These are phyloP conservation scores for Triangularia setosa DNA, from an alignment of 2,329 filamentous ascomycete genomes.

Conservation along the genomic window DNA sequence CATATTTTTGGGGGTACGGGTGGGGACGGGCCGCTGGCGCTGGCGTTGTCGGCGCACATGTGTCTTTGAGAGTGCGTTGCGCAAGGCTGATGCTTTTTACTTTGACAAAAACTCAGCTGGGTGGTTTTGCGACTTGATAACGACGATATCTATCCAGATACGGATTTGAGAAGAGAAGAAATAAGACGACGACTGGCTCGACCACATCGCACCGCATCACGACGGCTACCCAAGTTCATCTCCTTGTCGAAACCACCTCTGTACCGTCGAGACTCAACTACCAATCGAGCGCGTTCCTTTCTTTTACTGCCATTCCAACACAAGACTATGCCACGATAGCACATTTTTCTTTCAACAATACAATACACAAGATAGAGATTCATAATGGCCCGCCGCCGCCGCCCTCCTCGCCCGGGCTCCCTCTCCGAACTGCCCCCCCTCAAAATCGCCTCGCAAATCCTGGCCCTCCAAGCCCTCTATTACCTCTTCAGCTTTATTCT, in stretches of 20 bases:
- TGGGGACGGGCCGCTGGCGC: too few relatives aligned
- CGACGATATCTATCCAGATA: not conserved
- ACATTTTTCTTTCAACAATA: not conserved
- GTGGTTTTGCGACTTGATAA: too few relatives aligned
- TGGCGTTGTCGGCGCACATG: too few relatives aligned
- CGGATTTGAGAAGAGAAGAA: not conserved
- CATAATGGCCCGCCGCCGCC: constrained; percentile 51
- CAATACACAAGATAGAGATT: not conserved
- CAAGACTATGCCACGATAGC: not conserved
- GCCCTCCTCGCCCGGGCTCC: constrained; percentile 57
- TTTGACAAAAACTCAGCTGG: too few relatives aligned
- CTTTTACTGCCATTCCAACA: not conserved
- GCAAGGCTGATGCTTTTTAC: too few relatives aligned
- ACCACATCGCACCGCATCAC: not conserved
- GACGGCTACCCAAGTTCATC: not conserved
- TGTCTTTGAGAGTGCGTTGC: too few relatives aligned
- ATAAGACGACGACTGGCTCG: not conserved
- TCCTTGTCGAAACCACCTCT: not conserved
- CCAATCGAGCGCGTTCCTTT: not conserved
- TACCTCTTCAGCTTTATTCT: constrained; percentile 27
- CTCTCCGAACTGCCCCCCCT: constrained; percentile 58
- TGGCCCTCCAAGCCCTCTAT: constrained; percentile 52
- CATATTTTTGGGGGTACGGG: too few relatives aligned
- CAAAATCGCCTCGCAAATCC: constrained; percentile 57
- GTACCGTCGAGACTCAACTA: not conserved